Percentiles rank a stretch among this genome's conserved stretches.
phyloP scores from a whole-genome alignment of 2,329 filamentous ascomycete species.

The Hypoxylon rubiginosum region DNA sequence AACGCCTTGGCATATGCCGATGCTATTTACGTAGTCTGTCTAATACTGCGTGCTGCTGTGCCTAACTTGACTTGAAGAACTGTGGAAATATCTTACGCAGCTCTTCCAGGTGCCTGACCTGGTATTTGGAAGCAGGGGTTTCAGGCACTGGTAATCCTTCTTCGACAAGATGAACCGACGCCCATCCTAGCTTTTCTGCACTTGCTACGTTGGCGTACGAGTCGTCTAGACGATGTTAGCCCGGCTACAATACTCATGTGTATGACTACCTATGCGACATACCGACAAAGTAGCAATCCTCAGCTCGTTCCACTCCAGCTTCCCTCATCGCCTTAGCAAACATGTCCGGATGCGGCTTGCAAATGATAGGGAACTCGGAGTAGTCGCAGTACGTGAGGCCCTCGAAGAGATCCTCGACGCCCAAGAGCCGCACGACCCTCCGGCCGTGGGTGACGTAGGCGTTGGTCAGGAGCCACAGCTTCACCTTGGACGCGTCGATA shows the following conservation, averaged over 20 bases:
- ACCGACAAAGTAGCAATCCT: slow-evolving; percentile 95
- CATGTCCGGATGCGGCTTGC: slow-evolving; percentile 88
- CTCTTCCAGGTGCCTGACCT: slow-evolving; percentile 82
- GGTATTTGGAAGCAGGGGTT: slow-evolving; percentile 76
- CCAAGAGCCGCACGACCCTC: slow-evolving; percentile 83
- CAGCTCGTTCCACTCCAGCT: slow-evolving; percentile 75
- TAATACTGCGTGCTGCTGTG: slow-evolving; percentile 11
- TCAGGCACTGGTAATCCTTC: slow-evolving; percentile 74
- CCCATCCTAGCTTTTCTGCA: slow-evolving; percentile 87
- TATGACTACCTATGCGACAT: slow-evolving; percentile 54
- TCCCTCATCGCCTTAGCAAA: slow-evolving; percentile 91
- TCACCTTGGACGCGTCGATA: slow-evolving; percentile 86
- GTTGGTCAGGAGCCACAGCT: slow-evolving; percentile 95
- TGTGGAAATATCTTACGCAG: slow-evolving; percentile 83
- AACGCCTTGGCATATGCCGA: slow-evolving; percentile 17
- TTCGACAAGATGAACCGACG: slow-evolving; percentile 86
- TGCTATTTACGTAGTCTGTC: background rate
- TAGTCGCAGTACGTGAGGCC: slow-evolving; percentile 98
- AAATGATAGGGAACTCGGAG: slow-evolving; percentile 76
- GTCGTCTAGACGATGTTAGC: slow-evolving; percentile 73
- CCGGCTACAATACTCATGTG: background rate
- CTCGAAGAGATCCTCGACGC: slow-evolving; percentile 90
- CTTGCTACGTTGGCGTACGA: slow-evolving; percentile 84
- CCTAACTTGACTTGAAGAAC: slow-evolving; percentile 75
- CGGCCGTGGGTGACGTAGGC: slow-evolving; percentile 91